These are phyloP conservation scores for Coriaria nepalensis DNA, from an alignment of 306 rosid genomes.

Conservation along the genomic window DNA sequence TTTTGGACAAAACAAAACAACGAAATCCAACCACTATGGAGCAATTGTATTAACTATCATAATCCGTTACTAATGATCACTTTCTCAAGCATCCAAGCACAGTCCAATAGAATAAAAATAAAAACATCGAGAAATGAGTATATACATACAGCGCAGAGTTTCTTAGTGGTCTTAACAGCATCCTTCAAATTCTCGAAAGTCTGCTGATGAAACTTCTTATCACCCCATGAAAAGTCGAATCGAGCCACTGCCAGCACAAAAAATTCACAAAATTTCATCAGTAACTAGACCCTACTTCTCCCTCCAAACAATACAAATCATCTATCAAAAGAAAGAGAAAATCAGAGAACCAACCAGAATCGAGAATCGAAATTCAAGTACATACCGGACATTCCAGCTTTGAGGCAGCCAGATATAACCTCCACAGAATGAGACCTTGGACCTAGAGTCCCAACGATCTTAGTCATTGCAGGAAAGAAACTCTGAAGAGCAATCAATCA, in stretches of 20 bases:
- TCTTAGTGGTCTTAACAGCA: constrained; percentile 74
- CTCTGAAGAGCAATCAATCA: constrained; percentile 24
- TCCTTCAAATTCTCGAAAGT: constrained; percentile 79
- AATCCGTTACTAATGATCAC: no score
- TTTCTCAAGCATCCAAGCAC: background rate
- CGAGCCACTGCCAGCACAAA: constrained; percentile 69
- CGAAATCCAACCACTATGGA: no score
- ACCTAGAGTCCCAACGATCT: constrained; percentile 93
- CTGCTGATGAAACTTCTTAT: constrained; percentile 72
- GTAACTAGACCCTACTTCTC: background rate
- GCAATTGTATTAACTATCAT: no score
- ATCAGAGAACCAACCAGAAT: background rate
- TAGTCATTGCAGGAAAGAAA: constrained; percentile 86
- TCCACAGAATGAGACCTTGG: constrained; percentile 79
- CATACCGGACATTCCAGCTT: constrained; percentile 95
- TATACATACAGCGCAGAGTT: constrained; percentile 89
- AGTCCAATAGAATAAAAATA: background rate
- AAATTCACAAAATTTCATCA: constrained; percentile 6
- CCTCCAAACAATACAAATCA: background rate
- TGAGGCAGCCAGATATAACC: constrained; percentile 63
- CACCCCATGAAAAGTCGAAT: constrained; percentile 85
- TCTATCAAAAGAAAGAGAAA: background rate
- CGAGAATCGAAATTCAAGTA: background rate
- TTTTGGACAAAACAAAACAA: no score
- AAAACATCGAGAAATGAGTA: background rate